Percentiles rank a stretch among this genome's conserved stretches.
Evolutionary conservation across 1,284 basidiomycete species (phyloP).

Genomic region (Malassezia vespertilionis): DNA sequence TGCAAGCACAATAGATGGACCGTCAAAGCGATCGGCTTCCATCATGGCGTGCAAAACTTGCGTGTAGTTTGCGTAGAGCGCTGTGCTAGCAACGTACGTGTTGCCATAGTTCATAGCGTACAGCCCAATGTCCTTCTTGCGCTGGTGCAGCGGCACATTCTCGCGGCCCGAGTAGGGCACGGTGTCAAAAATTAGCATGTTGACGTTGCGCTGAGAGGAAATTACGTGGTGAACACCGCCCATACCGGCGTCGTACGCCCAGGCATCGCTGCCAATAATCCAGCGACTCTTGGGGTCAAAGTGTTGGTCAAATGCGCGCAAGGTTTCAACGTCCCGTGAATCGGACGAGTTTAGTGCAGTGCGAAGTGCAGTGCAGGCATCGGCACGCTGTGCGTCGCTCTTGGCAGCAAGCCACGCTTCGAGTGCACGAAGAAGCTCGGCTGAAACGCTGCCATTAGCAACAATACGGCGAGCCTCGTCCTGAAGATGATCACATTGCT

Average conservation of each 20-base stretch:
- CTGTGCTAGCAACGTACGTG: constrained; percentile 87
- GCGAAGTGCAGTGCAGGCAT: constrained; percentile 3
- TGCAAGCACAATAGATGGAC: constrained; percentile 83
- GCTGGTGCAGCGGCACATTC: constrained; percentile 38
- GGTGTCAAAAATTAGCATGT: constrained; percentile 88
- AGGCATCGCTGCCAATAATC: constrained; percentile 95
- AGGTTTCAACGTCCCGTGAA: constrained; percentile 21
- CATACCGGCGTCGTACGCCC: constrained; percentile 93
- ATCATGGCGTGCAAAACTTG: constrained; percentile 84
- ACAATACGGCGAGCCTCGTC: constrained; percentile 31
- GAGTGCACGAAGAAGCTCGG: constrained; percentile 32
- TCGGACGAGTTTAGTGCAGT: constrained; percentile 56
- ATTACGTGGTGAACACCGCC: constrained; percentile 90
- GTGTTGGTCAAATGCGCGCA: constrained; percentile 29
- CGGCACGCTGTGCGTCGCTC: constrained; percentile 25
- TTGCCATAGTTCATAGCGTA: constrained; percentile 99
- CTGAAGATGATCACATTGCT: constrained; percentile 34
- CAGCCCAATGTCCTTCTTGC: constrained; percentile 47
- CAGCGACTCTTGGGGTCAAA: constrained; percentile 54
- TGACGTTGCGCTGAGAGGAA: constrained; percentile 78
- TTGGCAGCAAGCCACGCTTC: constrained; percentile 28
- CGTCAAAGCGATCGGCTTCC: constrained; percentile 80
- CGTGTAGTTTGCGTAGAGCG: constrained; percentile 87
- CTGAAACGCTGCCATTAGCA: constrained; percentile 22
- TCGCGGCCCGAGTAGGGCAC: constrained; percentile 67